These are phyloP conservation scores for Xylaria sp. DNA, from an alignment of 2,329 filamentous ascomycete genomes.

Conservation along the genomic window DNA sequence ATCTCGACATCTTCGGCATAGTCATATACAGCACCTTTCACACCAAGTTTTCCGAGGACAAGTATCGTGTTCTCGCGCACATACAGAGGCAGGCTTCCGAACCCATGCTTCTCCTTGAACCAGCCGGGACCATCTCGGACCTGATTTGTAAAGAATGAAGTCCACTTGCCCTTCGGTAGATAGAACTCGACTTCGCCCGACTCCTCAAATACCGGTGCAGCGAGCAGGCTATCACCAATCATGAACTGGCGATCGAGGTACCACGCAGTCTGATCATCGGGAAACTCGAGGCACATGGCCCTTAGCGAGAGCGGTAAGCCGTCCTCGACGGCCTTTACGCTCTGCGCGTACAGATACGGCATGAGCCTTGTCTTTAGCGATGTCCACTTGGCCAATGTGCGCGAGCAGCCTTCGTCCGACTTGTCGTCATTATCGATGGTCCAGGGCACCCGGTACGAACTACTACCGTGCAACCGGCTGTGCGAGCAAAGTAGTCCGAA, in stretches of 20 bases:
- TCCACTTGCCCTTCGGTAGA: constrained; percentile 56
- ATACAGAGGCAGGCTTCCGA: constrained; percentile 63
- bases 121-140: constrained; percentile 58
- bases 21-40: constrained; percentile 53
- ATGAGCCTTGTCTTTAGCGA: constrained; percentile 57
- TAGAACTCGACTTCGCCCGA: constrained; percentile 70
- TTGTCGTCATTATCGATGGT: constrained; percentile 69
- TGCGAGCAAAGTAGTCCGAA: constrained; percentile 75
- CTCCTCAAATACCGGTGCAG: constrained; percentile 72
- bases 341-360: constrained; percentile 58
- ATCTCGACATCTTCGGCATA: constrained; percentile 55
- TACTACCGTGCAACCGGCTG: constrained; percentile 71
- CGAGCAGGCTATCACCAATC: constrained; percentile 68
- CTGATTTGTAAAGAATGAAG: constrained; percentile 55
- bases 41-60: constrained; percentile 49
- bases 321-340: constrained; percentile 47
- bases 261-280: constrained; percentile 71
- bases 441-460: constrained; percentile 77
- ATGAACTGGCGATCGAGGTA: constrained; percentile 74
- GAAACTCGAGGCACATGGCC: constrained; percentile 73
- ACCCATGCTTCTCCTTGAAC: constrained; percentile 65
- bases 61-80: constrained; percentile 60
- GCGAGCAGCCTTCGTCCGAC: constrained; percentile 59
- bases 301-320: constrained; percentile 68
- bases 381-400: constrained; percentile 53